Evolutionary conservation across 2,329 filamentous ascomycete species (phyloP), one percentile per base, ranked within the genome.

Genomic region (Monilinia polystroma): DNA sequence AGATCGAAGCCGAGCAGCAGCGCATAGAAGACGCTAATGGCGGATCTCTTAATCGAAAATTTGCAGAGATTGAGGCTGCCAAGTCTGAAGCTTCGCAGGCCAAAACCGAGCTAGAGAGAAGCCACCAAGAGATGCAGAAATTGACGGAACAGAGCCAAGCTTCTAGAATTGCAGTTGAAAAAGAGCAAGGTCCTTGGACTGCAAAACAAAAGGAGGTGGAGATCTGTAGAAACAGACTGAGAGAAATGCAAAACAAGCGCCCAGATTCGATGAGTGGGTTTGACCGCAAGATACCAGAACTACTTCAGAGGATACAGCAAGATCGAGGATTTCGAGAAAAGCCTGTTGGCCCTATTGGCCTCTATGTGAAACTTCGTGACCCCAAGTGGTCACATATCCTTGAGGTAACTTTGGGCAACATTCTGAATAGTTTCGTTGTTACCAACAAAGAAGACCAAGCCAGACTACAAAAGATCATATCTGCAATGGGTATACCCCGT

Each of bases 261-360:
- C 85, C 85, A 1, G 83, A 87, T 59, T 83, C 83, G 59, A 85
- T 86, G 55, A 84, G 84, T 67, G 89, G 84, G 0, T 97, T 90
- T 73, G 85, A 88, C 53, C 76, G 78, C 0, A 84, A 83, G 52
- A 84, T 96, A 73, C 81, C 83, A 0, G 78, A 81, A 2, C 83
- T 97, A 3, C 78, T 96, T 8, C 81, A 79, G 64, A 84, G 83
- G n/a, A 91, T 98, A 68, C 82, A 86, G 7, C 80, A 81, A n/a
- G 91, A 96, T 67, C 77, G 70, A 2, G 82, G 87, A 0, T 98
- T 96, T 75, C 80, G 81, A 32, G 80, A 85, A 54, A 88, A 84
- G 69, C 95, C 95, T 2, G 81, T 98, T 45, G 95, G 95, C 0
- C 95, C 95, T 0, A 81, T 98, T 18, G 95, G 93, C 41, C 81